phyloP scores from a whole-genome alignment of 2,329 filamentous ascomycete species.

The Graphiopsis chlorocephala region DNA sequence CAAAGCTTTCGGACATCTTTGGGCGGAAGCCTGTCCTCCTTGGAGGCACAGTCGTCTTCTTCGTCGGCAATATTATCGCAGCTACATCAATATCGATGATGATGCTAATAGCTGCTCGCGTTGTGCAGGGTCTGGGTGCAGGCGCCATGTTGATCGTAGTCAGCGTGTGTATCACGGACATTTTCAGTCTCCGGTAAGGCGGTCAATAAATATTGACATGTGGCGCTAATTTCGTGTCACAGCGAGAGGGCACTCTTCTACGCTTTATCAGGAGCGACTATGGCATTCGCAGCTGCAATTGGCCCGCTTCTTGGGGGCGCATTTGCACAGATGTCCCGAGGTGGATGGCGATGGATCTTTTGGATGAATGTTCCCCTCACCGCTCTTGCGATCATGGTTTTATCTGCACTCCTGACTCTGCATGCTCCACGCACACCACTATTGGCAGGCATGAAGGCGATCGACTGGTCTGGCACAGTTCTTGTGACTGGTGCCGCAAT shows the following conservation, averaged over 20 bases:
- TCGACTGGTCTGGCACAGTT: conserved; percentile 55
- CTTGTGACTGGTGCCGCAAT: conserved; percentile 51
- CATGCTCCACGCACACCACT: no score
- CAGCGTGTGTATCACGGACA: not conserved
- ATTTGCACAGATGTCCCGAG: not conserved
- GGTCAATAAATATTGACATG: no score
- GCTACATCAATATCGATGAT: not conserved
- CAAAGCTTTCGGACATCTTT: not conserved
- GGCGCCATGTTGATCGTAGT: conserved; percentile 21
- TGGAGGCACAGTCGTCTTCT: not conserved
- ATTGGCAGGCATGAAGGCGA: conserved; percentile 46
- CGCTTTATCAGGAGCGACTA: not conserved
- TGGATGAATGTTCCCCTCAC: conserved; percentile 56
- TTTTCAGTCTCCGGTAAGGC: not conserved
- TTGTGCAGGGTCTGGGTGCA: conserved; percentile 44
- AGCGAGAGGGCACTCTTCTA: not conserved
- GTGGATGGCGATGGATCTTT: conserved; percentile 28
- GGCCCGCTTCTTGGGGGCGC: not conserved
- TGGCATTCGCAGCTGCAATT: not conserved
- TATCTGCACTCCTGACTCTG: conserved; percentile 52
- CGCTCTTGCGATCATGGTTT: conserved; percentile 47
- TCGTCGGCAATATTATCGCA: not conserved
- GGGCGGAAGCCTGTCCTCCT: not conserved
- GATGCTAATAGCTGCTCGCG: conserved; percentile 35
- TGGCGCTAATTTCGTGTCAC: no score